Evolutionary conservation across 768 basidiomycete genomes (phyloP), one percentile per base, ranked within the genome.

Genomic region (Lactarius vividus): DNA sequence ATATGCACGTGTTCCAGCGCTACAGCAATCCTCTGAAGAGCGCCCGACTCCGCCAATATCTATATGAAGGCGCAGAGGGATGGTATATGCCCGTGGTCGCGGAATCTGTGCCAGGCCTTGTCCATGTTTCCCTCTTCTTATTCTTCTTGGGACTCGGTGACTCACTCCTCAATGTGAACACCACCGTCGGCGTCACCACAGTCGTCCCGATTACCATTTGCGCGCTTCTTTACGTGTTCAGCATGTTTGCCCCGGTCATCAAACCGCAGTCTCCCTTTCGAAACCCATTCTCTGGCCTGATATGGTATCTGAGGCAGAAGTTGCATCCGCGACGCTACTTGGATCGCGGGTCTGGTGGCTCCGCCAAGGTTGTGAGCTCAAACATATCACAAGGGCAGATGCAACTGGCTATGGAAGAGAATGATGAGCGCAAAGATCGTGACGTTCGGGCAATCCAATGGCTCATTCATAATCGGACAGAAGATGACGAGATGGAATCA

Each of bases 141-240:
- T 84, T 84, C 73, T 79, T 86, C 72, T 75, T 79, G 33, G 80
- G 81, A 39, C 75, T 85, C 40, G 72, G 82, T 40, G 76, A 77
- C 26, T 82, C 84, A 68, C 73, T 84, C 35, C 72, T 72, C 62
- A 72, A 78, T 11, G 70, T 70, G 53, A 66, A 71, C 55, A 16
- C 7, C 1, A 58, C 52, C 18, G 63, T 71, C 23, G 67, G 67
- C 2, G 23, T 57, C 5, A 37, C 58, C 5, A 56, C 64, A 0
- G 31, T 61, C 3, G 20, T 62, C 4, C 60, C 68, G 4, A 61
- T 71, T 15, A 13, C 53, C 26, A 8, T 52, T 31, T 69, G 66
- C 28, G 60, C 35, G 8, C 7, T 54, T 0, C 23, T 65, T 37
- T 72, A 71, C 53, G 15, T 67, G 35, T 66, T 61, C 26, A 62